Percentiles rank a stretch among this genome's conserved stretches.
phyloP scores from a whole-genome alignment of 805 yeast genomes.

The Trichomonascus vanleenenianus region DNA sequence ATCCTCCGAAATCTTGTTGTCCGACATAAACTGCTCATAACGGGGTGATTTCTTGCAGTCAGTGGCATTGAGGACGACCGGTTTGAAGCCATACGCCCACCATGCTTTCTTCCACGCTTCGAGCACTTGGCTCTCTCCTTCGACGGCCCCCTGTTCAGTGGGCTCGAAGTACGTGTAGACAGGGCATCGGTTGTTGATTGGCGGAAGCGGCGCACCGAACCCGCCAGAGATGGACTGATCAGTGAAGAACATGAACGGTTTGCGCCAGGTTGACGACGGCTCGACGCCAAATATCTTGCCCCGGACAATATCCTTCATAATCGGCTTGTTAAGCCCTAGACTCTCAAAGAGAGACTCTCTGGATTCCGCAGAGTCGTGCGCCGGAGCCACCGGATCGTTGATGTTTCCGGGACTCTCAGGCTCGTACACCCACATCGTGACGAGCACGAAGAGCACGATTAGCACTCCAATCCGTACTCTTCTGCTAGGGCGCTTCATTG shows the following conservation, averaged over 20 bases:
- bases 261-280: constrained; percentile 7
- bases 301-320: neutral
- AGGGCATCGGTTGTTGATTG: constrained; percentile 1
- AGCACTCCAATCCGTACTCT: too few relatives aligned
- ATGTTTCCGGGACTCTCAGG: too few relatives aligned
- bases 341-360: neutral
- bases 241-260: constrained; percentile 5
- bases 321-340: too few relatives aligned
- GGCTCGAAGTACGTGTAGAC: constrained; percentile 13
- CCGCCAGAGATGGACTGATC: neutral
- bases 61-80: constrained; percentile 17
- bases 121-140: constrained; percentile 13
- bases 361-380: too few relatives aligned
- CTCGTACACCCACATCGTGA: too few relatives aligned
- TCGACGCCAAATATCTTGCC: constrained; percentile 1
- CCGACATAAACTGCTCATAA: constrained; percentile 10
- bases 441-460: too few relatives aligned
- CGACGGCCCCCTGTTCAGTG: neutral
- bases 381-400: too few relatives aligned
- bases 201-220: neutral
- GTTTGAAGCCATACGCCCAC: constrained; percentile 25
- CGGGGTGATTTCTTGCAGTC: constrained; percentile 14
- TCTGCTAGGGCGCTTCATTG: too few relatives aligned
- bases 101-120: constrained; percentile 22
- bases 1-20: constrained; percentile 6